Base-by-base conservation (phyloP, 495 filamentous ascomycete species). In the Neurospora sp. region DNA sequence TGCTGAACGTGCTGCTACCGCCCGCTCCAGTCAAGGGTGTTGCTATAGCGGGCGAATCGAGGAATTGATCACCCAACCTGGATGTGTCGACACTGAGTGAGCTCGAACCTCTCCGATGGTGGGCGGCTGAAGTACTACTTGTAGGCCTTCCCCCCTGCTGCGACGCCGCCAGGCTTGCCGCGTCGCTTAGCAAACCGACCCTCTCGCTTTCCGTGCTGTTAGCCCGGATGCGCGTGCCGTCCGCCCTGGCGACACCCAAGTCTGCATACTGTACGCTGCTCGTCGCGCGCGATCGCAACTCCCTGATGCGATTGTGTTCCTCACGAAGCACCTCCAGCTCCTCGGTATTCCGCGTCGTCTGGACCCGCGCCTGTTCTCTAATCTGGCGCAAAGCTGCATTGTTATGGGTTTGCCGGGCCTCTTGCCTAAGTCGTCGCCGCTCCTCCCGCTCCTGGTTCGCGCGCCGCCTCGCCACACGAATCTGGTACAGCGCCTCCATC, bases 401-500 rank as follows among this genome's bases (percentile, higher is more conserved):
- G 78, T 97, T 92, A 12, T 92, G 91, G 40, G 88, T 84, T 40
- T 86, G 87, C 69, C 92, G 88, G 4, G 93, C 93, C 75, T 92
- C 90, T 68, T 87, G 83, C 45, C 91, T 82, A 73, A 87, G 81
- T 70, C 87, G 86, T 44, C 91, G 83, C 39, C 93, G 86, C 71
- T 91, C 87, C 71, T 97, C 93, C 7, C 94, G 89, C 69, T 94
- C 94, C 7, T 88, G 88, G 40, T 89, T 85, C 79, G 97, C 92
- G 47, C 86, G 85, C 41, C 94, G 89, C 61, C 96, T 88, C 20
- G 93, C 89, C 4, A 91, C 80, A 35, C 96, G 92, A 65, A 98
- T 92, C 78, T 97, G 93, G 81, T 97, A 99, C 35, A 98, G 80
- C 8, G 92, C 86, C 65, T 94, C 92, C 96, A 98, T 98, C 77